Conservation (phyloP, 371 early-diverging fungal genomes). For the Syncephalis plumigaleata region DNA sequence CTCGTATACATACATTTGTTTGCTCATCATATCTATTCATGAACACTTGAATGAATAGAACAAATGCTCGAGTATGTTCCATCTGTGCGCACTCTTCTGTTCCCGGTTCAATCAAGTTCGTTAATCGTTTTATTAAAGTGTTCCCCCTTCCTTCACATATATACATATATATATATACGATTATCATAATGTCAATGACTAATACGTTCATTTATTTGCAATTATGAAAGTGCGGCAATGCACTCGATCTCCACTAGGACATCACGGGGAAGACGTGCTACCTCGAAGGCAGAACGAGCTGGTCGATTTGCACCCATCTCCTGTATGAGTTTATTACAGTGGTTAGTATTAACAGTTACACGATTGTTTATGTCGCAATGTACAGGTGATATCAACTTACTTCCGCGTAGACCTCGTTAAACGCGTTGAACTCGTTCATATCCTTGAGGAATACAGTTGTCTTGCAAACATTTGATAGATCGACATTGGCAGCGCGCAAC, state of each 20-base stretch:
- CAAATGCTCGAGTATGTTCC: too few species aligned
- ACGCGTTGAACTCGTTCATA: constrained; percentile 68
- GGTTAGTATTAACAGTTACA: background rate
- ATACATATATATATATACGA: too few species aligned
- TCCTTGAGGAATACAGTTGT: constrained; percentile 84
- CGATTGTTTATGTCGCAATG: background rate
- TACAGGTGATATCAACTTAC: constrained; percentile 10
- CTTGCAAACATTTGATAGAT: constrained; percentile 67
- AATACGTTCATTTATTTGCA: constrained; percentile 6
- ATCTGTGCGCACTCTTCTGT: too few species aligned
- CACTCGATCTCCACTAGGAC: constrained; percentile 86
- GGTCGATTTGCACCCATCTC: constrained; percentile 49
- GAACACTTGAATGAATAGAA: too few species aligned
- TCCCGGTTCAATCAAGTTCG: too few species aligned
- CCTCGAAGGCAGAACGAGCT: constrained; percentile 80
- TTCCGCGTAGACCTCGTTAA: constrained; percentile 78
- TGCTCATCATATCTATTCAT: too few species aligned
- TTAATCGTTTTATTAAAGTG: too few species aligned
- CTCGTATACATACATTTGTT: too few species aligned
- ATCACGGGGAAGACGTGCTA: constrained; percentile 75
- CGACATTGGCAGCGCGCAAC: constrained; percentile 52
- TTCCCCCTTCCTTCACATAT: too few species aligned
- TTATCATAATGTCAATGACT: constrained; percentile 6
- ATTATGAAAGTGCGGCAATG: constrained; percentile 26
- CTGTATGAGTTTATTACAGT: constrained; percentile 6